A percentile compares a stretch with the other conserved stretches of the same genome.
These are phyloP conservation scores for Ophiosphaerella korrae DNA, from an alignment of 2,329 filamentous ascomycete species.

Conservation along the genomic window DNA sequence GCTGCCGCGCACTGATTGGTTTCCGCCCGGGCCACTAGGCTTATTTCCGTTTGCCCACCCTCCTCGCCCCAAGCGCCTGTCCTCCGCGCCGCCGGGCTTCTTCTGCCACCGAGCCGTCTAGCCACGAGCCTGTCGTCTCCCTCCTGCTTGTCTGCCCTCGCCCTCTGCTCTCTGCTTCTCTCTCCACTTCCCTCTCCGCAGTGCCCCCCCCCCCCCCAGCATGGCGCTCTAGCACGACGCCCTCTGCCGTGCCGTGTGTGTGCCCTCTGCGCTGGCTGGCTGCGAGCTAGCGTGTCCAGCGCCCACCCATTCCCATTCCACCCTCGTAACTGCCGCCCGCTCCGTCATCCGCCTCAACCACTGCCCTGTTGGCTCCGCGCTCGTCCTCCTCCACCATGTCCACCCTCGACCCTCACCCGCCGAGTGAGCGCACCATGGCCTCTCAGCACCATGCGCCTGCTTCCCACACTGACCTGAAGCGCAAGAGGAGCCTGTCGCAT, in stretches of 20 bases:
- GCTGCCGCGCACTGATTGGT: too few species aligned
- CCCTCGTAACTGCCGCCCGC: slow-evolving; percentile 23
- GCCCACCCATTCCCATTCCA: slow-evolving; percentile 27
- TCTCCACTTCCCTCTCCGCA: slow-evolving; percentile 9
- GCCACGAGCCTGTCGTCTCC: not conserved
- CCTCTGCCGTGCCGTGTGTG: slow-evolving; percentile 7
- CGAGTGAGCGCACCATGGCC: slow-evolving; percentile 27
- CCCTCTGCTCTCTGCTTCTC: slow-evolving; percentile 3
- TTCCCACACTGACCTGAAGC: slow-evolving; percentile 48
- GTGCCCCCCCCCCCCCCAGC: slow-evolving; percentile 3
- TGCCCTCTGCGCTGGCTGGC: slow-evolving; percentile 18
- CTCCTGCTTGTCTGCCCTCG: slow-evolving; percentile 4
- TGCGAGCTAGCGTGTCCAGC: slow-evolving; percentile 23
- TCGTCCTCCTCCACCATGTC: slow-evolving; percentile 30
- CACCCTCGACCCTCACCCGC: slow-evolving; percentile 25
- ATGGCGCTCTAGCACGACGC: slow-evolving; percentile 11
- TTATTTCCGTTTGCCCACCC: too few species aligned
- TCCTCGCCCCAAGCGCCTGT: not conserved
- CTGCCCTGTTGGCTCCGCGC: slow-evolving; percentile 21
- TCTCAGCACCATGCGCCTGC: slow-evolving; percentile 28
- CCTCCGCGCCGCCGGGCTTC: not conserved
- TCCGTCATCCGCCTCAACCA: slow-evolving; percentile 13
- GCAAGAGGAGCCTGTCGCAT: slow-evolving; percentile 53
- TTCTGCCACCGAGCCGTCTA: not conserved
- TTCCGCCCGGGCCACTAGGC: too few species aligned